Evolutionary conservation across 2,329 filamentous ascomycete genomes (phyloP).

Genomic region (Shiraia bambusicola): DNA sequence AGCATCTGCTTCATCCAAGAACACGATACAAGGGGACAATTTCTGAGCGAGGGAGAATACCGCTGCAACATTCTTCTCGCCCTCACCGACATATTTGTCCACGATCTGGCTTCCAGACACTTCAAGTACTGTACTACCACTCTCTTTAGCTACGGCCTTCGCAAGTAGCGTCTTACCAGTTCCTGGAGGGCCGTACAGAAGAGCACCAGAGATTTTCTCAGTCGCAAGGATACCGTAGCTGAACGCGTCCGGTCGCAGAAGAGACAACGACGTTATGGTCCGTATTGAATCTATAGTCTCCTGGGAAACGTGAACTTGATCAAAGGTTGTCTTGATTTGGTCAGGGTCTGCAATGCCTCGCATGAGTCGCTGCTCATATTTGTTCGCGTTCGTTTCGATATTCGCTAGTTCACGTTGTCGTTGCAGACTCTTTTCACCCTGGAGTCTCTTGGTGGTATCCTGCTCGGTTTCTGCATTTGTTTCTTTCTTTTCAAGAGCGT

Average conservation of each 20-base stretch:
- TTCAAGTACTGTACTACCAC: conserved; percentile 72
- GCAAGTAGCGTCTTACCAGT: conserved; percentile 67
- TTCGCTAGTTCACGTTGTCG: conserved; percentile 57
- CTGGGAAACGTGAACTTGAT: conserved; percentile 77
- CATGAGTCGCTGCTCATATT: conserved; percentile 80
- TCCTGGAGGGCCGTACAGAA: conserved; percentile 81
- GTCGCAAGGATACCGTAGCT: conserved; percentile 89
- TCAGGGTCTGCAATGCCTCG: conserved; percentile 78
- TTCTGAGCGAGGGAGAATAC: conserved; percentile 91
- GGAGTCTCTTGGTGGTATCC: conserved; percentile 9
- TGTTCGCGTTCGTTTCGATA: conserved; percentile 50
- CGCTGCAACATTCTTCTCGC: conserved; percentile 90
- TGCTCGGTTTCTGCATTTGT: conserved; percentile 7
- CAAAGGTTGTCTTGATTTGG: conserved; percentile 83
- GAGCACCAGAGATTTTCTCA: conserved; percentile 85
- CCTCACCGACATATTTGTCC: conserved; percentile 94
- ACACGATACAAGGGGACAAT: conserved; percentile 87
- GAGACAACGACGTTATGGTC: conserved; percentile 81
- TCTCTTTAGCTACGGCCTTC: conserved; percentile 66
- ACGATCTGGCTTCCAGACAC: conserved; percentile 89
- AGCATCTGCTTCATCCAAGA: conserved; percentile 95
- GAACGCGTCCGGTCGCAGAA: conserved; percentile 91
- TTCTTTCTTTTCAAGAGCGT: conserved; percentile 4
- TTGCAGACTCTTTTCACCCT: conserved; percentile 19
- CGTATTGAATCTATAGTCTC: conserved; percentile 87